Conservation (phyloP, 176 grass and related monocot species). For the Cenchrus fungigraminus region DNA sequence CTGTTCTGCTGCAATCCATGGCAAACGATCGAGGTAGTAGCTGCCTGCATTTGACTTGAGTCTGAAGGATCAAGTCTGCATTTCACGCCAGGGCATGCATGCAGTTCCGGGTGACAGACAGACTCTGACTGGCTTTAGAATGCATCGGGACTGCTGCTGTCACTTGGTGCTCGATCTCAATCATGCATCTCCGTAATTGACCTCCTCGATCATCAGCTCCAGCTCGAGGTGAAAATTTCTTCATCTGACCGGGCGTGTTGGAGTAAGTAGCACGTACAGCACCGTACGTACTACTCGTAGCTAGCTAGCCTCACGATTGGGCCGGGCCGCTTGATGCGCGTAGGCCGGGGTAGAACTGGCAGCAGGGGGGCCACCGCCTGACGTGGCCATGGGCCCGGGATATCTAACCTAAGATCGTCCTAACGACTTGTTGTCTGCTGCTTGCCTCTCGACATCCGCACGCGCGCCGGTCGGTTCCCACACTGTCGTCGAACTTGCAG, state of each 20-base stretch:
- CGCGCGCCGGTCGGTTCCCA: conserved; percentile 17
- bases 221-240: neutral
- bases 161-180: neutral
- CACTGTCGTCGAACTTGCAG: neutral
- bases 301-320: neutral
- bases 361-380: neutral
- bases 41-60: neutral
- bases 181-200: neutral
- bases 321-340: neutral
- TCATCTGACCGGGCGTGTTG: conserved; percentile 21
- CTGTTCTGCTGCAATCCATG: neutral
- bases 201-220: neutral
- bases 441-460: conserved; percentile 27
- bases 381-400: conserved; percentile 4
- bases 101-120: too few relatives aligned
- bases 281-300: neutral
- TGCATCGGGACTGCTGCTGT: neutral
- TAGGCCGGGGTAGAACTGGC: neutral
- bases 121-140: neutral
- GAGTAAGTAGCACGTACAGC: neutral
- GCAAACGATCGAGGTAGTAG: neutral
- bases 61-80: too few relatives aligned
- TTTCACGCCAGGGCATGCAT: too few relatives aligned
- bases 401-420: conserved; percentile 48
- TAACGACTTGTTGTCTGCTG: conserved; percentile 59